phyloP scores from a whole-genome alignment of 2,329 filamentous ascomycete species.

The Diaporthe vaccinii region DNA sequence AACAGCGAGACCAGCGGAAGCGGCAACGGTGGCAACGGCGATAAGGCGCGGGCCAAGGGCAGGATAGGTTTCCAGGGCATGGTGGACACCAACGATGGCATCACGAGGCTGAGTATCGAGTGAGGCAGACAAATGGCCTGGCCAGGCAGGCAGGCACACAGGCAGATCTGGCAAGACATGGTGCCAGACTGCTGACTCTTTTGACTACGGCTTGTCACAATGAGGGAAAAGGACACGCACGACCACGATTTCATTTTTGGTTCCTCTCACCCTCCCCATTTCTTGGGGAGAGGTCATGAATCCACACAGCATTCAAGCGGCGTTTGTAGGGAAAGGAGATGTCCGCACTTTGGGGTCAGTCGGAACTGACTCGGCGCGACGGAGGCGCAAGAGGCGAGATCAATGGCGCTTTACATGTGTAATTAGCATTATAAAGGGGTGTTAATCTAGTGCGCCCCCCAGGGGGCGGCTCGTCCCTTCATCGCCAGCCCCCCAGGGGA shows the following conservation, averaged over 20 bases:
- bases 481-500: neutral
- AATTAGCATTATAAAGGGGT: constrained; percentile 18
- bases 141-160: neutral
- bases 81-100: constrained; percentile 93
- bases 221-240: neutral
- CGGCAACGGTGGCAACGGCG: constrained; percentile 57
- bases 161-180: neutral
- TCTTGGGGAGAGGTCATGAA: constrained; percentile 1
- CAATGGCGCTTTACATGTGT: neutral
- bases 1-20: constrained; percentile 52
- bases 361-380: neutral
- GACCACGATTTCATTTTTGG: neutral
- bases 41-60: constrained; percentile 66
- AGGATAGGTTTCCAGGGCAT: constrained; percentile 90
- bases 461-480: neutral
- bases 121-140: constrained; percentile 53
- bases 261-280: neutral
- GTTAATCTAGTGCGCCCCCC: neutral
- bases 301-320: constrained; percentile 22
- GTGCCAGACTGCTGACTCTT: constrained; percentile 2
- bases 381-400: neutral
- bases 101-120: constrained; percentile 98
- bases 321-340: constrained; percentile 3
- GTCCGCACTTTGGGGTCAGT: neutral
- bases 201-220: neutral